Evolutionary conservation across 176 grass and related monocot species (phyloP).

Genomic region (Pontederia crassipes): DNA sequence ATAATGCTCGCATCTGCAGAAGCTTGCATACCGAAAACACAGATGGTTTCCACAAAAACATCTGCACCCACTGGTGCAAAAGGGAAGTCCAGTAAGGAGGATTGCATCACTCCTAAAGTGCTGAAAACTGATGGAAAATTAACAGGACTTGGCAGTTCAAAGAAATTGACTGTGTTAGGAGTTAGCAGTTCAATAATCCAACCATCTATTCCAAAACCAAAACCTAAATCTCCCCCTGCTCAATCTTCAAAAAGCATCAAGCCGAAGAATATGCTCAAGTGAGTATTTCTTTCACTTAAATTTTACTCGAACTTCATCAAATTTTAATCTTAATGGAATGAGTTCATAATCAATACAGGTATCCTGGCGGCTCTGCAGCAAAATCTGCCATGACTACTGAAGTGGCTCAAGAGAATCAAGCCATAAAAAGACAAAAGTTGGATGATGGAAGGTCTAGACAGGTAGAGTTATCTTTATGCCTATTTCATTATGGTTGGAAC

Average conservation of each 20-base stretch:
- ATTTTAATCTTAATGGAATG: too few species aligned
- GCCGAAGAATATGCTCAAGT: constrained; percentile 50
- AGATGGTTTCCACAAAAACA: constrained; percentile 4
- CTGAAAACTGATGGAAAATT: constrained; percentile 21
- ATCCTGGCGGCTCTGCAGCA: constrained; percentile 10
- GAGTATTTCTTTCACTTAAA: constrained; percentile 11
- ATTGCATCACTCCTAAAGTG: constrained; percentile 23
- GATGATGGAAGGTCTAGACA: constrained; percentile 63
- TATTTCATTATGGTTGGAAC: background rate
- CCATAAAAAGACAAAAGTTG: constrained; percentile 86
- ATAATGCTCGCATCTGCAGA: constrained; percentile 23
- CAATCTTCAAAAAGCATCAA: constrained; percentile 27
- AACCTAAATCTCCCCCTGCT: constrained; percentile 1
- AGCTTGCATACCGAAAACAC: constrained; percentile 33
- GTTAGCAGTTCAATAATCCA: constrained; percentile 22
- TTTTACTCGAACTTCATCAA: background rate
- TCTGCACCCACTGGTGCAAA: constrained; percentile 5
- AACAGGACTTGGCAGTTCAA: constrained; percentile 11
- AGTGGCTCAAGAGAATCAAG: constrained; percentile 68
- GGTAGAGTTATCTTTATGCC: constrained; percentile 24
- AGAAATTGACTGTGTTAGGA: constrained; percentile 16
- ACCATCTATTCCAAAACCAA: constrained; percentile 22
- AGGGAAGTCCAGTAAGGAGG: constrained; percentile 7
- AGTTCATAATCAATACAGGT: background rate
- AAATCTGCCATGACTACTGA: constrained; percentile 27